These are phyloP conservation scores for Alternaria sp. DNA, from an alignment of 2,329 filamentous ascomycete species.

Conservation along the genomic window DNA sequence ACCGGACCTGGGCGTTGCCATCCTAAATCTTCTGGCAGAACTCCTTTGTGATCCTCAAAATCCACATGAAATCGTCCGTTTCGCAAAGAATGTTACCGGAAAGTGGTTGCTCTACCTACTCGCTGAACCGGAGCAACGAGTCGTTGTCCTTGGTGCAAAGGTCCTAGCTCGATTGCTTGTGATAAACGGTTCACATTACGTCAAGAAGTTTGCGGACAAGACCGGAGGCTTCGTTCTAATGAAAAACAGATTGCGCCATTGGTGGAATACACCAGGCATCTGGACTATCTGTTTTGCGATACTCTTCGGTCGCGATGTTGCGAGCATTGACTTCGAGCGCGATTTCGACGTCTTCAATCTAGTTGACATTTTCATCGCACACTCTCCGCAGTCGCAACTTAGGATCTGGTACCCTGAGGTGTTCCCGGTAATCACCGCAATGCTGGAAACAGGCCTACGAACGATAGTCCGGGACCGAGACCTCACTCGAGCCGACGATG, in stretches of 20 bases:
- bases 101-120: constrained; percentile 96
- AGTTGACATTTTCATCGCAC: constrained; percentile 71
- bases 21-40: constrained; percentile 79
- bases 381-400: constrained; percentile 56
- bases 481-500: constrained; percentile 29
- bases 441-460: constrained; percentile 86
- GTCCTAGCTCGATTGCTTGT: constrained; percentile 85
- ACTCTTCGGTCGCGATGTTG: constrained; percentile 83
- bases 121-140: constrained; percentile 82
- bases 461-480: constrained; percentile 49
- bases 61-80: constrained; percentile 76
- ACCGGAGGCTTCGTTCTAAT: constrained; percentile 89
- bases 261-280: constrained; percentile 85
- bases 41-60: constrained; percentile 79
- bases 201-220: constrained; percentile 84
- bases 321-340: constrained; percentile 74
- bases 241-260: constrained; percentile 79
- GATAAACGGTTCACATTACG: constrained; percentile 81
- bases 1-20: constrained; percentile 74
- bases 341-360: constrained; percentile 79
- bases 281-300: constrained; percentile 92
- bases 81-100: constrained; percentile 93
- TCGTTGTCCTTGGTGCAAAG: constrained; percentile 80
- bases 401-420: constrained; percentile 79
- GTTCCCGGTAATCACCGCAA: constrained; percentile 79